phyloP scores from a whole-genome alignment of 2,329 filamentous ascomycete species.

The Colletotrichum simmondsii region DNA sequence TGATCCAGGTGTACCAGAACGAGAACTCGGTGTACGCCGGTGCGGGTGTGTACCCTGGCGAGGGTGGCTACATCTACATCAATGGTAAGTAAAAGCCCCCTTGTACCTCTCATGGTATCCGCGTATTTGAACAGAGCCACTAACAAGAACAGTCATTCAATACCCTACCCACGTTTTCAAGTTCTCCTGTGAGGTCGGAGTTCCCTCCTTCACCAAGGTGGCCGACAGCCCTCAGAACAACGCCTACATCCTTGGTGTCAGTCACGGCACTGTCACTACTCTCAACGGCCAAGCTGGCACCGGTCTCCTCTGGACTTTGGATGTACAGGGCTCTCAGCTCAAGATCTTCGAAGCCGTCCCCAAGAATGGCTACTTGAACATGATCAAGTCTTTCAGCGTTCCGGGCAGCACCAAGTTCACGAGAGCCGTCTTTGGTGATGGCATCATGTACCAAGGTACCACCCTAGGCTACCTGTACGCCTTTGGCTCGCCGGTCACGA shows the following conservation, averaged over 20 bases:
- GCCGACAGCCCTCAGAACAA: slow-evolving; percentile 60
- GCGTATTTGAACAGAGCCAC: background rate
- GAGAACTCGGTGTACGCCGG: slow-evolving; percentile 58
- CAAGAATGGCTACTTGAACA: slow-evolving; percentile 54
- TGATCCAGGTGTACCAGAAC: slow-evolving; percentile 56
- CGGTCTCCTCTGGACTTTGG: slow-evolving; percentile 66
- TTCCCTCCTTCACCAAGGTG: slow-evolving; percentile 64
- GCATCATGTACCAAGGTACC: slow-evolving; percentile 64
- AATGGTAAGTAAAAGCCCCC: slow-evolving; percentile 40
- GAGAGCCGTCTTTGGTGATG: slow-evolving; percentile 67
- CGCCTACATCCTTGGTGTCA: slow-evolving; percentile 64
- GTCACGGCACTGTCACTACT: slow-evolving; percentile 67
- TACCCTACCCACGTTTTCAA: slow-evolving; percentile 67
- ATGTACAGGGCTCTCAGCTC: slow-evolving; percentile 64
- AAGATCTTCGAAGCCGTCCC: slow-evolving; percentile 65
- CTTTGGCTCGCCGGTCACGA: slow-evolving; percentile 65
- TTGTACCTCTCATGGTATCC: background rate
- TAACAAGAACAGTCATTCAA: slow-evolving; percentile 53
- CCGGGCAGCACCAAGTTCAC: slow-evolving; percentile 66
- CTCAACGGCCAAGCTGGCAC: slow-evolving; percentile 64
- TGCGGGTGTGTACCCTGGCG: slow-evolving; percentile 58
- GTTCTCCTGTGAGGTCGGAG: slow-evolving; percentile 62
- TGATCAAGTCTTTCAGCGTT: slow-evolving; percentile 63
- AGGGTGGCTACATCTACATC: slow-evolving; percentile 61
- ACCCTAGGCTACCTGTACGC: slow-evolving; percentile 63